Evolutionary conservation across 305 asterid genomes (phyloP).

Genomic region (Plantago lanceolata): DNA sequence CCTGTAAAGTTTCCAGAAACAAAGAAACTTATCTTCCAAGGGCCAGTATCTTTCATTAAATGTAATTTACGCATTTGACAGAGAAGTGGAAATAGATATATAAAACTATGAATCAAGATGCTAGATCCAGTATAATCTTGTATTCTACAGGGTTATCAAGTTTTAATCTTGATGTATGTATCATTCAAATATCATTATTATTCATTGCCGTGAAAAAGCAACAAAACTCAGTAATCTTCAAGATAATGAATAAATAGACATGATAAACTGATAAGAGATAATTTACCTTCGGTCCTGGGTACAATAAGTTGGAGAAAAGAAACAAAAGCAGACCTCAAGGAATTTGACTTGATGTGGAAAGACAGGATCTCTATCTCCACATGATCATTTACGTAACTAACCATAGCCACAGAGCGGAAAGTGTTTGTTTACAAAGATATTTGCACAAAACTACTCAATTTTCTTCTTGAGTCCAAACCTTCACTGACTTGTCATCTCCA

Average conservation of each 20-base stretch:
- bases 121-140: too few species aligned
- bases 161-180: not conserved
- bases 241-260: not conserved
- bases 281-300: slow-evolving; percentile 5
- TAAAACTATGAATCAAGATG: not conserved
- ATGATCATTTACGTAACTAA: not conserved
- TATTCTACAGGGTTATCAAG: not conserved
- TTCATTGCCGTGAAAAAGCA: not conserved
- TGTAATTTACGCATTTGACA: not conserved
- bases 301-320: slow-evolving; percentile 11
- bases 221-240: not conserved
- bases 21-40: slow-evolving; percentile 2
- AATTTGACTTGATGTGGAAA: slow-evolving; percentile 5
- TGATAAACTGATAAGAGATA: not conserved
- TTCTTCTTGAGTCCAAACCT: slow-evolving; percentile 75
- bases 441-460: slow-evolving; percentile 28
- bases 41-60: not conserved
- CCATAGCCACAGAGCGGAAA: not conserved
- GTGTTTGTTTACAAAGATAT: not conserved
- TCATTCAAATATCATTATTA: not conserved
- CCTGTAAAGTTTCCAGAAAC: not conserved
- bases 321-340: slow-evolving; percentile 12
- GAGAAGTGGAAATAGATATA: not conserved
- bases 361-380: slow-evolving; percentile 1
- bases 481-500: slow-evolving; percentile 73